Percentiles rank a stretch among this genome's conserved stretches.
Conservation (phyloP, 176 grass and related monocot species). For the Chloris gayana region DNA sequence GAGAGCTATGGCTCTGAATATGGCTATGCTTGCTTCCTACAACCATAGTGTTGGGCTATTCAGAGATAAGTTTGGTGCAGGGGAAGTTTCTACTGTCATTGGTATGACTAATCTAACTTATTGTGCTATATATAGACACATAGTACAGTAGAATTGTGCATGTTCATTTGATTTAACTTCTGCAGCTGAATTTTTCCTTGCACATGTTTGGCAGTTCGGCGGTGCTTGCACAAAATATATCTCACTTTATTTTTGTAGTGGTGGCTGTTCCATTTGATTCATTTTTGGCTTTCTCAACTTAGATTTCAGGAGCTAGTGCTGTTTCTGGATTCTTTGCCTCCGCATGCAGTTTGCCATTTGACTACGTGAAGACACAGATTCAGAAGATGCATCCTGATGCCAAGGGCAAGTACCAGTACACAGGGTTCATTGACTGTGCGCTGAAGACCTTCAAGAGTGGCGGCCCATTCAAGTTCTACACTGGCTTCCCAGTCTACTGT, state of each 20-base stretch:
- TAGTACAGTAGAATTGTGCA: too few relatives aligned
- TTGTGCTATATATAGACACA: too few relatives aligned
- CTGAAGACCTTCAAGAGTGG: constrained; percentile 88
- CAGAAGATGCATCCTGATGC: constrained; percentile 99
- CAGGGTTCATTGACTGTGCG: constrained; percentile 85
- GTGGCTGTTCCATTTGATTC: background rate
- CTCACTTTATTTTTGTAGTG: background rate
- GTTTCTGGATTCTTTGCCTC: constrained; percentile 94
- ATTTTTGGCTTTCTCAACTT: constrained; percentile 7
- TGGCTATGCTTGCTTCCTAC: constrained; percentile 99
- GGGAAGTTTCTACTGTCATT: constrained; percentile 80
- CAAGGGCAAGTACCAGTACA: constrained; percentile 94
- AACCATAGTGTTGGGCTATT: constrained; percentile 94
- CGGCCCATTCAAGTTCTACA: constrained; percentile 98
- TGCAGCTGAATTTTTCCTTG: background rate
- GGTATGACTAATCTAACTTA: constrained; percentile 55
- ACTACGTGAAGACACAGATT: constrained; percentile 98
- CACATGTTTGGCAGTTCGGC: background rate
- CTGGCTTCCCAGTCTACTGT: constrained; percentile 97
- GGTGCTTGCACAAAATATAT: background rate
- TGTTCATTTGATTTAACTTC: background rate
- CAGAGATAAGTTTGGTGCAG: constrained; percentile 80
- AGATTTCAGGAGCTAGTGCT: constrained; percentile 89
- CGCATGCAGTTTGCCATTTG: constrained; percentile 97
- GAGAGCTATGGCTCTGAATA: constrained; percentile 91